Evolutionary conservation across 208 protist genomes (phyloP), one percentile per base, ranked within the genome.

Genomic region (Leptomonas seymouri): DNA sequence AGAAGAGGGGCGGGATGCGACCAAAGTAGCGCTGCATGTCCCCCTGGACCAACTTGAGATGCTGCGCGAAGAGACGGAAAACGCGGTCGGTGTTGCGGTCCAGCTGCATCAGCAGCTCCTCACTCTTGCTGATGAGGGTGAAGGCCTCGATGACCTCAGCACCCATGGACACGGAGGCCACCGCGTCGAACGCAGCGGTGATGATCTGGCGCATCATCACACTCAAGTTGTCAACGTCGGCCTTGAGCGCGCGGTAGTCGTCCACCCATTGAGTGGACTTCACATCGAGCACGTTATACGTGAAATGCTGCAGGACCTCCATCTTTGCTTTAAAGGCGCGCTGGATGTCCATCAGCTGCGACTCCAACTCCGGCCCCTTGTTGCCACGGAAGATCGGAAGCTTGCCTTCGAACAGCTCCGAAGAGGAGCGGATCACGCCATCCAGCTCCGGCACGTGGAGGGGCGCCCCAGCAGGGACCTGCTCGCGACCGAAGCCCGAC

Each of bases 151-250:
- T 93, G 49, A 98, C 94, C 87, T 99, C 97, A 23, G 97, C 86
- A 21, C 95, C 97, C 61, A 89, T 90, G 31, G 89, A 66, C 18
- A 97, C 85, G 30, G 94, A 98, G 23, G 87, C 80, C 21, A 98
- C 86, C 30, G 82, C 87, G 72, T 99, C 96, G 72, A 99, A 99
- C n/a, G 98, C 90, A 2, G 88, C 88, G 23, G 93, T 93, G 74
- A 99, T 99, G 75, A 99, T 95, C 80, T 99, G 98, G 65, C 90
- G 86, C 80, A 99, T 90, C 95, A 99, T 98, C 67, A 97, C 92
- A 11, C 98, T 97, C 48, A 99, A 84, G 76, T 99, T 98, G 73
- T 98, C 98, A 44, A 99, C 86, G 67, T 97, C 96, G 30, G 86
- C 86, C 84, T 99, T 99, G 77, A 99, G 96, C 12, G 86, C 76